Evolutionary conservation across 805 yeast species (phyloP), one percentile per base, ranked within the genome.

Genomic region (Dipodascus albidus): DNA sequence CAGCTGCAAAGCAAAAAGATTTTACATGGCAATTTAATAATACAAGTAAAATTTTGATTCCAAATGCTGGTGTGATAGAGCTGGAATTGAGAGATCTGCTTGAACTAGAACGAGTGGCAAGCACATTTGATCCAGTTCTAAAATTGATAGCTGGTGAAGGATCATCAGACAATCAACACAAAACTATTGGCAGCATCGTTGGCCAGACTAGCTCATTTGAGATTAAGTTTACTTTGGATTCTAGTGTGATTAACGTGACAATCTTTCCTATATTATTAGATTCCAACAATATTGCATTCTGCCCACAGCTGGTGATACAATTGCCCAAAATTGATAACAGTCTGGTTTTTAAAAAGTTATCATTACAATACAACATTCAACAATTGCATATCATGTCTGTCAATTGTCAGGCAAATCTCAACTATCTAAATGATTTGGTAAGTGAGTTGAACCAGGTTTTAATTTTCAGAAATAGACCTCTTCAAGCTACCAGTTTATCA

Each of bases 221-320:
- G 19, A 47, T 47, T 17, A 23, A 47, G 31, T 14, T 47, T 8
- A 15, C 49, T 4, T 9, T 47, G 3, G 49, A 23, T 23, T 22
- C 49, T 4, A 22, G 31, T 47, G 49, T 23, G 31, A n/a, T 49
- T 24, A 23, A 41, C n/a, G 3, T 49, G 44, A 49, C 51, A 4
- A 49, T 49, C 6, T 49, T 33, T 17, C 51, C 51, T 4, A 49
- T 49, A 20, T 21, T 23, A 15, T 49, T 49, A 21, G 47, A 49
- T 49, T 21, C 23, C n/a, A 21, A 49, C n/a, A 8, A 33, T 33
- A 27, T 33, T 21, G 27, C 48, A 33, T 23, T 41, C 51, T 21
- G 27, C n/a, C 44, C 44, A 4, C 44, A 38, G 44, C 4, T 38
- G 27, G n/a, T 23, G 6, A 48, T 49, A 6, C 23, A 21, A 3